A percentile compares a stretch with the other conserved stretches of the same genome.
phyloP scores from a whole-genome alignment of 208 protist species.

The Trypanosoma melophagium region DNA sequence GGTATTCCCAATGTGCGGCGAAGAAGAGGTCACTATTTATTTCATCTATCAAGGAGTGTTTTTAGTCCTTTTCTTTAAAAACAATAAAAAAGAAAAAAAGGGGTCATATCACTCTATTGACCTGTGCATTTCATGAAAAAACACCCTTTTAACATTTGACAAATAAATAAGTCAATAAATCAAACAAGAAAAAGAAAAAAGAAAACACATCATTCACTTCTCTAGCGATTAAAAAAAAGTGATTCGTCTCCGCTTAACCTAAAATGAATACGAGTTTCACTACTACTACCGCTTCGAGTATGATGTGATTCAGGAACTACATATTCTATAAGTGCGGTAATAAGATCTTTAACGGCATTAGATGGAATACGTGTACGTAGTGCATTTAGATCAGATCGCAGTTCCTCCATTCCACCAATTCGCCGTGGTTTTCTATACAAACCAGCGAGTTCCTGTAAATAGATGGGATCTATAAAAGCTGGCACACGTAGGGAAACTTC shows the following conservation, averaged over 20 bases:
- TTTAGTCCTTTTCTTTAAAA: neutral
- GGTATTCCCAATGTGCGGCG: too few relatives aligned
- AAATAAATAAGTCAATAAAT: constrained; percentile 10
- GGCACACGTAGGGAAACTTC: constrained; percentile 62
- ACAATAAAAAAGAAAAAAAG: constrained; percentile 12
- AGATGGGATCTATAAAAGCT: constrained; percentile 39
- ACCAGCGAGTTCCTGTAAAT: constrained; percentile 45
- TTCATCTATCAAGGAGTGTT: too few relatives aligned
- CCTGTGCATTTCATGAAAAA: neutral
- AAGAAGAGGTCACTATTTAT: too few relatives aligned
- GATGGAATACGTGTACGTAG: constrained; percentile 42
- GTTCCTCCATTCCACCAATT: constrained; percentile 32
- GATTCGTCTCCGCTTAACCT: constrained; percentile 65
- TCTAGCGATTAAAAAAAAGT: constrained; percentile 2
- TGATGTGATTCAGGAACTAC: neutral
- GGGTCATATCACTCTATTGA: too few relatives aligned
- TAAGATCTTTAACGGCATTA: constrained; percentile 48
- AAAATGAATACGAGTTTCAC: constrained; percentile 56
- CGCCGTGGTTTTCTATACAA: constrained; percentile 33
- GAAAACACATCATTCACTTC: constrained; percentile 2
- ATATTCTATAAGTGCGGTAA: constrained; percentile 46
- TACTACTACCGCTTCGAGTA: neutral
- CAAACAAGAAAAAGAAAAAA: constrained; percentile 15
- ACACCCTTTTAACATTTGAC: neutral
- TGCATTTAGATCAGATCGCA: constrained; percentile 41